These are phyloP conservation scores for Mycosphaerella sp. DNA, from an alignment of 2,329 filamentous ascomycete genomes.

Conservation along the genomic window DNA sequence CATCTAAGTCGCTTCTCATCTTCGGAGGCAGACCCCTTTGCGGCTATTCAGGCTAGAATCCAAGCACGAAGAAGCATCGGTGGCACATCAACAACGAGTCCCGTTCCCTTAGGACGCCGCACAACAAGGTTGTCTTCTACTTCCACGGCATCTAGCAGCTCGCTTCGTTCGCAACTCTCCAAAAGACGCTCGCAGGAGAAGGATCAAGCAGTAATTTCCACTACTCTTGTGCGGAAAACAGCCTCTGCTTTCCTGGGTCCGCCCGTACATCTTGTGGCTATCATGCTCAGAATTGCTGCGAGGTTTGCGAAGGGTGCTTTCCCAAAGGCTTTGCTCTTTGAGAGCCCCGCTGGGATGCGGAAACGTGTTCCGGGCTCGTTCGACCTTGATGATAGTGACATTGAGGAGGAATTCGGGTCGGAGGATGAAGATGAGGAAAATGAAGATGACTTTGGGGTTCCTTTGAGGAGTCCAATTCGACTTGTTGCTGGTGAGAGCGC, in stretches of 20 bases:
- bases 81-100: conserved; percentile 22
- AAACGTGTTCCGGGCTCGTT: conserved; percentile 57
- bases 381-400: conserved; percentile 50
- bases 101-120: conserved; percentile 37
- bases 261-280: conserved; percentile 67
- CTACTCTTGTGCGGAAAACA: conserved; percentile 64
- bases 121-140: conserved; percentile 37
- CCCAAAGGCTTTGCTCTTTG: conserved; percentile 23
- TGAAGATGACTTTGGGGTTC: conserved; percentile 54
- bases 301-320: conserved; percentile 55
- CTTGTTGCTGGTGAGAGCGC: neutral
- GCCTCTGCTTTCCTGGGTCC: conserved; percentile 70
- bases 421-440: conserved; percentile 32
- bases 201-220: conserved; percentile 18
- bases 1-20: conserved; percentile 2
- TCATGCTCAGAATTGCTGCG: conserved; percentile 77
- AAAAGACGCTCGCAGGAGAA: conserved; percentile 6
- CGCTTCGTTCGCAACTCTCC: conserved; percentile 15
- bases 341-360: conserved; percentile 33
- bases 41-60: conserved; percentile 33
- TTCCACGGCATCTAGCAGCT: conserved; percentile 22
- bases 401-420: conserved; percentile 36
- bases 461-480: conserved; percentile 33
- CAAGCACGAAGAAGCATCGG: conserved; percentile 33
- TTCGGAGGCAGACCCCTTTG: conserved; percentile 26